These are phyloP conservation scores for Cucurbita moschata DNA, from an alignment of 306 rosid genomes.

Conservation along the genomic window DNA sequence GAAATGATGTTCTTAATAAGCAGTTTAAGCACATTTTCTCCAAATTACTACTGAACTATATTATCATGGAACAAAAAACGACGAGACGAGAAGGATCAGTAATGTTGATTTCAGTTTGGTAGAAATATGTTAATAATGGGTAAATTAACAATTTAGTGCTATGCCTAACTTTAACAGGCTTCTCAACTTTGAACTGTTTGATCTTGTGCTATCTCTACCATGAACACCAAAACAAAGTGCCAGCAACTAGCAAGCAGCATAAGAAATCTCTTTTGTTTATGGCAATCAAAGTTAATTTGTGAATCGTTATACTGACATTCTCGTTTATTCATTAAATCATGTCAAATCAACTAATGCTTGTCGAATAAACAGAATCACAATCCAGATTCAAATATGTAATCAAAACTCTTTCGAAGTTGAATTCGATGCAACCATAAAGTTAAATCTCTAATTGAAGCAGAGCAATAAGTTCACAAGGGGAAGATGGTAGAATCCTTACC, in stretches of 20 bases:
- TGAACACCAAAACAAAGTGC: neutral
- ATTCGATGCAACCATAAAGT: neutral
- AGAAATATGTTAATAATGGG: neutral
- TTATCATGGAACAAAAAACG: neutral
- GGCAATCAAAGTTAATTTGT: no score
- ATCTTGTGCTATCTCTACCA: neutral
- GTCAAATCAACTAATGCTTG: neutral
- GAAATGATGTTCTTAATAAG: neutral
- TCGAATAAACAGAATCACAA: neutral
- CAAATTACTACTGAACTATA: neutral
- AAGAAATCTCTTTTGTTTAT: neutral
- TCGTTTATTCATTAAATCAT: no score
- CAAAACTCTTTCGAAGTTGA: no score
- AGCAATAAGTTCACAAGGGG: neutral
- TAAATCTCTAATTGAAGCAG: neutral
- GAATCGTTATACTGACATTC: no score
- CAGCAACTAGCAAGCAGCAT: neutral
- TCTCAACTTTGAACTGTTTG: neutral
- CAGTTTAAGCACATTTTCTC: neutral
- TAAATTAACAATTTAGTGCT: neutral
- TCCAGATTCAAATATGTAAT: neutral
- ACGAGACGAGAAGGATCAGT: neutral
- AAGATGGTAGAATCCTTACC: conserved; percentile 20
- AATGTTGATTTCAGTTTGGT: neutral
- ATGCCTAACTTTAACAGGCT: neutral